A percentile compares a stretch with the other conserved stretches of the same genome.
Conservation (phyloP, 2,329 filamentous ascomycete genomes). For the Penicillium freii region DNA sequence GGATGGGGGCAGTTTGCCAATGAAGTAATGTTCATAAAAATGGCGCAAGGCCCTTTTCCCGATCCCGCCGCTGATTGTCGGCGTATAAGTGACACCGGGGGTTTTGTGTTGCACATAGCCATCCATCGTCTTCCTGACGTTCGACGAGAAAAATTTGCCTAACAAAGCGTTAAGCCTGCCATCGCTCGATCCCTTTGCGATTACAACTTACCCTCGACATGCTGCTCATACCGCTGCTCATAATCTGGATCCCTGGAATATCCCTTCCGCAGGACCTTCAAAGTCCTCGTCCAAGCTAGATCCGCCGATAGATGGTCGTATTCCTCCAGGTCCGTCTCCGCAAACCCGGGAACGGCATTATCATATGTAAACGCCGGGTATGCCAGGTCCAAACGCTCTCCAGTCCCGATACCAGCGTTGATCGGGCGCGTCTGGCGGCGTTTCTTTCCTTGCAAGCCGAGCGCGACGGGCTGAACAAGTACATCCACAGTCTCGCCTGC, state of each 20-base stretch:
- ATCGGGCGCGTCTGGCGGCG: conserved; percentile 50
- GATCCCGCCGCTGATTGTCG: conserved; percentile 44
- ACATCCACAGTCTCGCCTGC: conserved; percentile 53
- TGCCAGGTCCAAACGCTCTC: conserved; percentile 40
- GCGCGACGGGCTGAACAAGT: conserved; percentile 48
- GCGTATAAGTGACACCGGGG: conserved; percentile 30
- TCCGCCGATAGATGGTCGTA: conserved; percentile 63
- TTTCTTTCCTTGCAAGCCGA: conserved; percentile 54
- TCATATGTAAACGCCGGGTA: conserved; percentile 53
- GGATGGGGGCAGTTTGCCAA: conserved; percentile 51
- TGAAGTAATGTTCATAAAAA: conserved; percentile 60
- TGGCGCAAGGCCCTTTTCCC: conserved; percentile 42
- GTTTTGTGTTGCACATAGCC: conserved; percentile 32
- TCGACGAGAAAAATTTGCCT: conserved; percentile 38
- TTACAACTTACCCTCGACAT: conserved; percentile 33
- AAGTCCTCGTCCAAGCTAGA: conserved; percentile 67
- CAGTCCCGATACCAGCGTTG: conserved; percentile 52
- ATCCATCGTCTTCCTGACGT: conserved; percentile 31
- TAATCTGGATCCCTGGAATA: conserved; percentile 49
- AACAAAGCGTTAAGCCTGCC: not conserved
- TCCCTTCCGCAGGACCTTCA: conserved; percentile 59
- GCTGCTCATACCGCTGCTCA: conserved; percentile 37
- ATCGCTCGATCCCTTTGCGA: too few species aligned
- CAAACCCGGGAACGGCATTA: conserved; percentile 62
- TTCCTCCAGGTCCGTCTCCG: conserved; percentile 66